Evolutionary conservation across 2,329 filamentous ascomycete species (phyloP).

Genomic region (Alternaria triticimaculans): DNA sequence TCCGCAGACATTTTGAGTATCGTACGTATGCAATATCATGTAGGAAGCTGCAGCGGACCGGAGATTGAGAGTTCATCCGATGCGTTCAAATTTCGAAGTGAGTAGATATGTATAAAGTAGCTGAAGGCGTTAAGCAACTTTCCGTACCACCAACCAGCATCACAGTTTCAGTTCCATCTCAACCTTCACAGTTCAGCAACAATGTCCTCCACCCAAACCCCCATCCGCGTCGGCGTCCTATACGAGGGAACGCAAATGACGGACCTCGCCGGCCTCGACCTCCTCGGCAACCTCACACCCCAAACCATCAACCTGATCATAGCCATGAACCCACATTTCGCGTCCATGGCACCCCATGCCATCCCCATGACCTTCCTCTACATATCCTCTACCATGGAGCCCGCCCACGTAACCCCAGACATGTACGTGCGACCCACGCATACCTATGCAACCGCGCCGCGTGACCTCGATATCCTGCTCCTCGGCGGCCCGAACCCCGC

Average conservation of each 20-base stretch:
- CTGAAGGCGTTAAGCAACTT: neutral
- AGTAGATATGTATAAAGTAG: neutral
- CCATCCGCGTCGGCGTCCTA: conserved; percentile 52
- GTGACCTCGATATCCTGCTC: conserved; percentile 52
- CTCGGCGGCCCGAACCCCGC: conserved; percentile 46
- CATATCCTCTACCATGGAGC: conserved; percentile 46
- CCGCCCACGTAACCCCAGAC: conserved; percentile 39
- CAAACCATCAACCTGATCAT: conserved; percentile 28
- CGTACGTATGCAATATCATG: neutral
- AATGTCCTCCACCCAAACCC: conserved; percentile 4
- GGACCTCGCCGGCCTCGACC: conserved; percentile 51
- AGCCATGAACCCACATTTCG: conserved; percentile 13
- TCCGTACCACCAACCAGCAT: neutral
- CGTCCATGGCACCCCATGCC: conserved; percentile 25
- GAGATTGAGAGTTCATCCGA: neutral
- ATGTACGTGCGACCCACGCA: conserved; percentile 47
- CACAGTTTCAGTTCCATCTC: neutral
- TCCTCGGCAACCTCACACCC: conserved; percentile 48
- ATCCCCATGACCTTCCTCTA: conserved; percentile 49
- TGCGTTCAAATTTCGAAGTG: neutral
- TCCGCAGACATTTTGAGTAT: neutral
- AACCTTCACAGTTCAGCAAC: neutral
- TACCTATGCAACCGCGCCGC: conserved; percentile 51
- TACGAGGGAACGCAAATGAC: conserved; percentile 50
- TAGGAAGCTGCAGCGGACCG: neutral